A percentile compares a stretch with the other conserved stretches of the same genome.
Conservation (phyloP, 2,329 filamentous ascomycete species). For the Fusarium begoniae region DNA sequence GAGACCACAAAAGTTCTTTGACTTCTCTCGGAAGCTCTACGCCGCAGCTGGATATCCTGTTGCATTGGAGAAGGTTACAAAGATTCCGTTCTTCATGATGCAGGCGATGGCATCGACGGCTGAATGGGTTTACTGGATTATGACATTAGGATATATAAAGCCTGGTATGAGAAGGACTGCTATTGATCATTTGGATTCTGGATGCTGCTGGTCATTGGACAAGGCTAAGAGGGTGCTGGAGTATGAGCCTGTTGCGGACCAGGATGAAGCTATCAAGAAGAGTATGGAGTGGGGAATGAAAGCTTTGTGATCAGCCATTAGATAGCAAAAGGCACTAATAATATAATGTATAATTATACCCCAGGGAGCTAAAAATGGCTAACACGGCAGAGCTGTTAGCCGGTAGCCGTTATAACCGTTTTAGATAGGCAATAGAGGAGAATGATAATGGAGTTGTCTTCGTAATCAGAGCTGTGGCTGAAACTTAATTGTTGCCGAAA, state of each 20-base stretch:
- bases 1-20: not conserved
- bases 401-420: too few relatives aligned
- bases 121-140: not conserved
- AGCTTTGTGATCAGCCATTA: not conserved
- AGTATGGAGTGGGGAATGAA: not conserved
- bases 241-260: not conserved
- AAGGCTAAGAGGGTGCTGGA: not conserved
- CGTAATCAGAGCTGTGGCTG: too few relatives aligned
- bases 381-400: too few relatives aligned
- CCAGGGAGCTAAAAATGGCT: too few relatives aligned
- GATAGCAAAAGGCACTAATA: too few relatives aligned
- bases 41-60: not conserved
- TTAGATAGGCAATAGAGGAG: too few relatives aligned
- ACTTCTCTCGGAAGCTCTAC: not conserved
- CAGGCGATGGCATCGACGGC: not conserved
- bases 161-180: not conserved
- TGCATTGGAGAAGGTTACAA: accelerated
- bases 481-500: too few relatives aligned
- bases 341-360: too few relatives aligned
- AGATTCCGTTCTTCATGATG: not conserved
- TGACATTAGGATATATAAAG: not conserved
- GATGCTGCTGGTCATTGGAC: not conserved
- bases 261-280: not conserved
- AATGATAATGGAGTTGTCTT: too few relatives aligned
- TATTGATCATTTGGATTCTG: not conserved